Evolutionary conservation across 257 asterid species (phyloP), one percentile per base, ranked within the genome.

Genomic region (Hygrophila difformis): DNA sequence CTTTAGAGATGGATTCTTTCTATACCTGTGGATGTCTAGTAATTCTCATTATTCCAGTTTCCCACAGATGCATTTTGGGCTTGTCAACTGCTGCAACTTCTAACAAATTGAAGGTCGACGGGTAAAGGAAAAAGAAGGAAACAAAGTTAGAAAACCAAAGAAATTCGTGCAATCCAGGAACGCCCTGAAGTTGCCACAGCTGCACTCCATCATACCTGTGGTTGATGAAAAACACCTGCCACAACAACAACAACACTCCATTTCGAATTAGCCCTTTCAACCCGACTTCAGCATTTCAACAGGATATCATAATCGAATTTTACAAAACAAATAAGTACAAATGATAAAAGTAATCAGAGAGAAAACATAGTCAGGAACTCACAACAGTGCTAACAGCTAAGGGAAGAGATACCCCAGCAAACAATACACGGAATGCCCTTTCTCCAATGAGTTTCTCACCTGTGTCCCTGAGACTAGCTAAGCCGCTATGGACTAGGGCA

Each of bases 11-110:
- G 37, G 39, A 51, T 28, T 11, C n/a, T n/a, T n/a, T n/a, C n/a
- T 51, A 47, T 69, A 81, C 98, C 98, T 86, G 98, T 6, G 98
- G 98, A 41, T 91, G 98, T 69, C 98, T 77, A 6, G 98, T 82
- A 44, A 91, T 82, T 75, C 98, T 78, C 82, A 86, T 91, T 24
- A 91, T 80, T 69, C 98, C 98, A 34, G 98, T 91, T 71, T 91
- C 98, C 98, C 98, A 91, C 2, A 91, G 82, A 82, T 91, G 98
- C 95, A 82, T 78, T 65, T 80, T 86, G 43, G 98, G 98, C 64
- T 86, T 82, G 64, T 91, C 98, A 52, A 91, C 93, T 40, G 98
- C 96, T 18, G 98, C 96, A 53, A 91, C 95, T 74, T 91, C 98
- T 49, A 91, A 65, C 16, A 91, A 62, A 65, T 91, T 86, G 75